Percentiles rank a stretch among this genome's conserved stretches.
Evolutionary conservation across 2,329 filamentous ascomycete species (phyloP).

Genomic region (Phyllosticta capitalensis): DNA sequence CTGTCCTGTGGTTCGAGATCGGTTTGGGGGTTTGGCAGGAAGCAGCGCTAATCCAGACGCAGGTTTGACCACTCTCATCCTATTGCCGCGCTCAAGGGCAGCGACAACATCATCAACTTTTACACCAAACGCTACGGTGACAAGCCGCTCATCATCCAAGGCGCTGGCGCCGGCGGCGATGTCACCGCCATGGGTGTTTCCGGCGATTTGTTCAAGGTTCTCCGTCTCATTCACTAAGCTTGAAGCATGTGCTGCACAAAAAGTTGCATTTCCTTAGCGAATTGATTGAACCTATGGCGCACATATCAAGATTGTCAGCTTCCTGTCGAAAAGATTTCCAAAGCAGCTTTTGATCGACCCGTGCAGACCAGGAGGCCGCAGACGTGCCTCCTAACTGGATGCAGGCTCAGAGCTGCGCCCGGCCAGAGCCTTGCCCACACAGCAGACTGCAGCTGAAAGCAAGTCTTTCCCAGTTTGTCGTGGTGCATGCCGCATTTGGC

Average conservation of each 20-base stretch:
- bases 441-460: too few species aligned
- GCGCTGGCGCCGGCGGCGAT: slow-evolving; percentile 81
- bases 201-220: slow-evolving; percentile 82
- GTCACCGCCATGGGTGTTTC: slow-evolving; percentile 98
- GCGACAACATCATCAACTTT: slow-evolving; percentile 98
- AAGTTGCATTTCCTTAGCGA: background rate
- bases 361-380: background rate
- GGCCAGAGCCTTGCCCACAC: too few species aligned
- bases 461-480: too few species aligned
- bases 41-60: background rate
- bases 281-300: background rate
- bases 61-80: slow-evolving; percentile 67
- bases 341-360: background rate
- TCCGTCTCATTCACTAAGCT: slow-evolving; percentile 27
- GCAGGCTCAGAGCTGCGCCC: too few species aligned
- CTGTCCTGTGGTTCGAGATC: background rate
- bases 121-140: slow-evolving; percentile 90
- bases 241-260: background rate
- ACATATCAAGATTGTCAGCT: background rate
- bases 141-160: slow-evolving; percentile 89
- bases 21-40: background rate
- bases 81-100: slow-evolving; percentile 90
- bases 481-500: too few species aligned
- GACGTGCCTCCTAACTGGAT: too few species aligned
- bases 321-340: background rate